phyloP scores from a whole-genome alignment of 176 grass and related monocot species.

The Cenchrus purpureus region DNA sequence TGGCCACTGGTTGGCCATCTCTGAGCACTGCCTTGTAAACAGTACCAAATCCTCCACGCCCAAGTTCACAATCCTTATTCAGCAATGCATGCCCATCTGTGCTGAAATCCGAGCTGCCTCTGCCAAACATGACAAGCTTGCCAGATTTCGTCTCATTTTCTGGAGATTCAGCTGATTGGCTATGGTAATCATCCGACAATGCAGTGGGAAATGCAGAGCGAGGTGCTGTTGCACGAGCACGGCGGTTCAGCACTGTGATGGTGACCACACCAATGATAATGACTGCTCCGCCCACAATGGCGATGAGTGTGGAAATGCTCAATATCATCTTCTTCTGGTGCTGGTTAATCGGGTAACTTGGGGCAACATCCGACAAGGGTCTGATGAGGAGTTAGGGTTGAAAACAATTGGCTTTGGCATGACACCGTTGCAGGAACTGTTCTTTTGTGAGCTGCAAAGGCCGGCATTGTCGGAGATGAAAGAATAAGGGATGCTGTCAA shows the following conservation, averaged over 20 bases:
- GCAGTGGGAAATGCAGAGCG: conserved; percentile 39
- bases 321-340: conserved; percentile 82
- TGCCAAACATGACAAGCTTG: conserved; percentile 75
- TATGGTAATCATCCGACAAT: conserved; percentile 62
- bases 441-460: conserved; percentile 60
- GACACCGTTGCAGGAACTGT: conserved; percentile 54
- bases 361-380: conserved; percentile 43
- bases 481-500: conserved; percentile 63
- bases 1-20: conserved; percentile 74
- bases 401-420: conserved; percentile 90
- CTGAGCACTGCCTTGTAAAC: conserved; percentile 76
- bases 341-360: conserved; percentile 36
- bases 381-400: conserved; percentile 74
- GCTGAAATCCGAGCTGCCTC: conserved; percentile 60
- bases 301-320: conserved; percentile 79
- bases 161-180: conserved; percentile 54
- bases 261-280: conserved; percentile 70
- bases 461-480: conserved; percentile 66
- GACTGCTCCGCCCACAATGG: conserved; percentile 65
- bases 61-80: conserved; percentile 86
- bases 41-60: conserved; percentile 82
- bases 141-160: conserved; percentile 57
- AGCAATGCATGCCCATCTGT: conserved; percentile 69
- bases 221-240: conserved; percentile 35
- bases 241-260: conserved; percentile 67